Percentiles rank a stretch among this genome's conserved stretches.
Conservation (phyloP, 495 filamentous ascomycete species). For the Daldinia loculata region DNA sequence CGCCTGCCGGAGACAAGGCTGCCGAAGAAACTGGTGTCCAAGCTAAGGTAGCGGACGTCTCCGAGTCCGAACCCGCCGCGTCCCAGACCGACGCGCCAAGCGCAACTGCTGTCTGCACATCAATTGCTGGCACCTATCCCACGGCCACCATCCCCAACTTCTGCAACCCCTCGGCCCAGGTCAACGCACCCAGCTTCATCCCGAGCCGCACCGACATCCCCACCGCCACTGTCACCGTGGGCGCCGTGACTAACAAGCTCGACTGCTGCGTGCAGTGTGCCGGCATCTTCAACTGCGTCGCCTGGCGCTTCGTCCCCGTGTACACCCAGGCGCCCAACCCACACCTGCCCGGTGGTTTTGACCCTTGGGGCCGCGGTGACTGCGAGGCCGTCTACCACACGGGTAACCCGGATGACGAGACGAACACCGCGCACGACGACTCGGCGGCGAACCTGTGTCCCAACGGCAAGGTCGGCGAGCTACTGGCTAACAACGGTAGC, state of each 20-base stretch:
- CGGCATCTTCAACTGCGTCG: constrained; percentile 44
- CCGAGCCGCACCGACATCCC: constrained; percentile 21
- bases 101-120: constrained; percentile 28
- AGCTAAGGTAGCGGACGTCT: neutral
- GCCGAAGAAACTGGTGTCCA: constrained; percentile 10
- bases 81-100: neutral
- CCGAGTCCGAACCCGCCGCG: neutral
- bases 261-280: constrained; percentile 46
- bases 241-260: constrained; percentile 43
- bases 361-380: constrained; percentile 43
- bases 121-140: constrained; percentile 37
- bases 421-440: neutral
- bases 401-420: constrained; percentile 15
- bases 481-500: constrained; percentile 14
- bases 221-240: constrained; percentile 37
- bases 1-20: neutral
- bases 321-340: constrained; percentile 33
- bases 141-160: constrained; percentile 44
- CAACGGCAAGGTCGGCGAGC: constrained; percentile 37
- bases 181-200: constrained; percentile 36
- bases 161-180: constrained; percentile 41
- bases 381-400: constrained; percentile 44
- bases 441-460: constrained; percentile 35
- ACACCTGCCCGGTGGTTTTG: constrained; percentile 41
- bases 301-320: constrained; percentile 44